A percentile compares a stretch with the other conserved stretches of the same genome.
phyloP scores from a whole-genome alignment of 371 early-diverging fungal genomes.

The Massospora cicadina region DNA sequence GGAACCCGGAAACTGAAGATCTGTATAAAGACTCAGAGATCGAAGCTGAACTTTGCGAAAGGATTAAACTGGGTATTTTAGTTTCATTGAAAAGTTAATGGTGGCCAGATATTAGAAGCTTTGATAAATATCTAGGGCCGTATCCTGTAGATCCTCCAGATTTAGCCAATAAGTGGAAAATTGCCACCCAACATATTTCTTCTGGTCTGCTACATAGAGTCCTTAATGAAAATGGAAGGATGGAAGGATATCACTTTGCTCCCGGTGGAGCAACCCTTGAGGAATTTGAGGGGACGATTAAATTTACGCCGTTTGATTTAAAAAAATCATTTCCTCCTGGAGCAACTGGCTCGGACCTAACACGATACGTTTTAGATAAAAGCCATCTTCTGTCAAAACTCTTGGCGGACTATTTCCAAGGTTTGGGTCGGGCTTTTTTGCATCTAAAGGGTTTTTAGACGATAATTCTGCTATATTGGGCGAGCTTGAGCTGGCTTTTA shows the following conservation, averaged over 20 bases:
- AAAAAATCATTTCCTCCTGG: conserved; percentile 59
- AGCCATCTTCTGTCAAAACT: conserved; percentile 52
- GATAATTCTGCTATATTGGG: conserved; percentile 36
- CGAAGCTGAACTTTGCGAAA: conserved; percentile 27
- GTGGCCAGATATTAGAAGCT: conserved; percentile 31
- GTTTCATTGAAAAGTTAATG: neutral
- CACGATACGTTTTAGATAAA: conserved; percentile 77
- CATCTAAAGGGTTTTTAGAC: neutral
- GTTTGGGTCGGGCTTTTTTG: neutral
- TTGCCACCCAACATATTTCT: conserved; percentile 43
- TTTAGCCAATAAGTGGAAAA: conserved; percentile 45
- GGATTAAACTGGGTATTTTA: conserved; percentile 22
- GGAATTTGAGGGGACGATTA: conserved; percentile 1
- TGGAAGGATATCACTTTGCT: conserved; percentile 17
- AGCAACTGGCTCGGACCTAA: conserved; percentile 47
- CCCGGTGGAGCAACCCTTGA: conserved; percentile 15
- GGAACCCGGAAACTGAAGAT: conserved; percentile 40
- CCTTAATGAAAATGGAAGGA: conserved; percentile 39
- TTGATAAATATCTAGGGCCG: conserved; percentile 68
- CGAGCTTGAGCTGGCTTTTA: conserved; percentile 65
- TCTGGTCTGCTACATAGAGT: conserved; percentile 29
- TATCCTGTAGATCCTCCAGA: conserved; percentile 57
- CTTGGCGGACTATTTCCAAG: conserved; percentile 8
- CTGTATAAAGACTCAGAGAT: conserved; percentile 25
- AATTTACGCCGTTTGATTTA: conserved; percentile 52